A percentile compares a stretch with the other conserved stretches of the same genome.
These are phyloP conservation scores for Neopestalotiopsis sp. DNA, from an alignment of 2,329 filamentous ascomycete species.

Conservation along the genomic window DNA sequence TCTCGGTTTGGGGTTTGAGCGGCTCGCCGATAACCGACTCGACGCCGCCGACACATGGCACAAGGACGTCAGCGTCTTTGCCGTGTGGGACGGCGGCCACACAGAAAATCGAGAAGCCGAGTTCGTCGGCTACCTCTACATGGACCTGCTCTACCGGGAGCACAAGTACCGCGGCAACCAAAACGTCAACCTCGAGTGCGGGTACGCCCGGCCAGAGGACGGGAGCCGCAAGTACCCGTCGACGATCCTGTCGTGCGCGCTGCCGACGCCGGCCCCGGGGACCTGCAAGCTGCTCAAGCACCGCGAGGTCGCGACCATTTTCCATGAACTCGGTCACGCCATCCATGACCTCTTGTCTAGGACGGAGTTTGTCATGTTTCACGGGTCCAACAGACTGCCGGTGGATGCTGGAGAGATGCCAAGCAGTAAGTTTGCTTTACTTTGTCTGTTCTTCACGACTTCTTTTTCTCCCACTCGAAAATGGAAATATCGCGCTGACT, in stretches of 20 bases:
- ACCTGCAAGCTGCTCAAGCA: constrained; percentile 63
- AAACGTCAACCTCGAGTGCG: constrained; percentile 59
- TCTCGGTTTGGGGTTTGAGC: constrained; percentile 56
- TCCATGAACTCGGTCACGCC: constrained; percentile 39
- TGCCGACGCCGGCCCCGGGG: constrained; percentile 34
- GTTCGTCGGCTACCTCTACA: constrained; percentile 62
- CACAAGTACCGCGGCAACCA: constrained; percentile 62
- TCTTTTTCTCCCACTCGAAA: not conserved
- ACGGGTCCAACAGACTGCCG: not conserved
- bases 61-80: constrained; percentile 58
- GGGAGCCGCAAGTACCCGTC: constrained; percentile 2
- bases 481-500: not conserved
- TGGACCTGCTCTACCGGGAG: constrained; percentile 60
- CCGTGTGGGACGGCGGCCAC: constrained; percentile 48
- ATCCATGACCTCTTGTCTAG: constrained; percentile 20
- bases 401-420: not conserved
- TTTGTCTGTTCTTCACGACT: not conserved
- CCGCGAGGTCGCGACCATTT: constrained; percentile 60
- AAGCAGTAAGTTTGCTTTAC: not conserved
- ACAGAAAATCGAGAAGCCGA: constrained; percentile 48
- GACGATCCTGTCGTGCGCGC: not conserved
- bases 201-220: not conserved
- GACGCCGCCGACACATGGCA: constrained; percentile 47
- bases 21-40: constrained; percentile 44
- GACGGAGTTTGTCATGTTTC: not conserved